phyloP scores from a whole-genome alignment of 1,139 yeast genomes.

The Geotrichum candidum region DNA sequence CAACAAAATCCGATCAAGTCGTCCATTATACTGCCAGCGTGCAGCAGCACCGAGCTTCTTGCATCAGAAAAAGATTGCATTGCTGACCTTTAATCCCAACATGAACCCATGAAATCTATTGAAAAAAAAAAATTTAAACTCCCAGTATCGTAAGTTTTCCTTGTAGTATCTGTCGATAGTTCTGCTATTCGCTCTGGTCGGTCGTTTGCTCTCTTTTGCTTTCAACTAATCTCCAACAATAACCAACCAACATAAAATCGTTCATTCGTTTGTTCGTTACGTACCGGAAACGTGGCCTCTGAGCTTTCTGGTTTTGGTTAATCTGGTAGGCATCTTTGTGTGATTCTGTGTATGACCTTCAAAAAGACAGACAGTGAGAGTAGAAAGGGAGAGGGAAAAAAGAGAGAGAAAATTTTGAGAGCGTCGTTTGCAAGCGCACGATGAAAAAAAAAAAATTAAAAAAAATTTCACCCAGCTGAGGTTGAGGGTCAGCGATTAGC shows the following conservation, averaged over 20 bases:
- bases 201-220: neutral
- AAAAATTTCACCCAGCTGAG: neutral
- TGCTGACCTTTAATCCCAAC: no score
- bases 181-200: neutral
- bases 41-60: no score
- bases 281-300: conserved; percentile 99
- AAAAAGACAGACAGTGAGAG: neutral
- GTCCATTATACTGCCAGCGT: neutral
- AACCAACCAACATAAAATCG: conserved; percentile 29
- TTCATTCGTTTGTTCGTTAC: conserved; percentile 14
- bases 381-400: neutral
- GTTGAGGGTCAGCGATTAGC: neutral
- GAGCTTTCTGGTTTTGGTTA: conserved; percentile 99
- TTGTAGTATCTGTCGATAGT: neutral
- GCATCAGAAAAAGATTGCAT: no score
- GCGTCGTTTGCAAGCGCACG: neutral
- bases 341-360: neutral
- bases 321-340: conserved; percentile 59
- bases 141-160: no score
- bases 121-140: no score
- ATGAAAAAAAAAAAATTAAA: neutral
- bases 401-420: neutral
- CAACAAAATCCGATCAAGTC: neutral
- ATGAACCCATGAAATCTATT: no score
- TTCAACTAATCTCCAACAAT: conserved; percentile 32